phyloP scores from a whole-genome alignment of 1,284 basidiomycete genomes.

The Schizopora paradoxa region DNA sequence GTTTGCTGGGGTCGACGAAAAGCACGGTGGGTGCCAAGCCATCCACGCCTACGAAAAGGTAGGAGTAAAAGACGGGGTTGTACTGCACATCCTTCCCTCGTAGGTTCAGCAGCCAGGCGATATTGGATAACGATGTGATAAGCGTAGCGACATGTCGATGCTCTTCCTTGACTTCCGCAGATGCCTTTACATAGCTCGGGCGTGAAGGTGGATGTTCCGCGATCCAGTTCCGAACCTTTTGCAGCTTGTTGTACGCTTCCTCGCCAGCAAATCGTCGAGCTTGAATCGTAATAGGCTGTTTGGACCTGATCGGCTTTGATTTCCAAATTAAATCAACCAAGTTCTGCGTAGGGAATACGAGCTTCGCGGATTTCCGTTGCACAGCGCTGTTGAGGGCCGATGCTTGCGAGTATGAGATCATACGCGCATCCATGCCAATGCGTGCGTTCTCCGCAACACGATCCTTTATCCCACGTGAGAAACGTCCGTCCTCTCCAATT shows the following conservation, averaged over 20 bases:
- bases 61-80: slow-evolving; percentile 85
- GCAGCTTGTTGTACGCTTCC: slow-evolving; percentile 54
- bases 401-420: slow-evolving; percentile 75
- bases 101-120: slow-evolving; percentile 79
- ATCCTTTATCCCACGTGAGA: slow-evolving; percentile 39
- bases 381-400: slow-evolving; percentile 53
- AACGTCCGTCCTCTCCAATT: not conserved
- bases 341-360: slow-evolving; percentile 71
- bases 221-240: slow-evolving; percentile 59
- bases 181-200: slow-evolving; percentile 53
- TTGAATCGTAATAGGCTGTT: slow-evolving; percentile 71
- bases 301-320: slow-evolving; percentile 63
- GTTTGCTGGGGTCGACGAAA: slow-evolving; percentile 65
- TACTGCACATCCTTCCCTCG: slow-evolving; percentile 83
- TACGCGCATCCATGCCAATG: slow-evolving; percentile 86
- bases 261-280: slow-evolving; percentile 37
- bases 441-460: slow-evolving; percentile 47
- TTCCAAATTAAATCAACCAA: slow-evolving; percentile 85
- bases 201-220: slow-evolving; percentile 50
- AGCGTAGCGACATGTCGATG: slow-evolving; percentile 65
- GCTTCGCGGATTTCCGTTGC: slow-evolving; percentile 48
- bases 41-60: slow-evolving; percentile 67
- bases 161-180: slow-evolving; percentile 48
- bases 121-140: slow-evolving; percentile 54
- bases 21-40: slow-evolving; percentile 39